Base-by-base conservation (phyloP, 108 stramenopile species). In the Phaeodactylum tricornutum region DNA sequence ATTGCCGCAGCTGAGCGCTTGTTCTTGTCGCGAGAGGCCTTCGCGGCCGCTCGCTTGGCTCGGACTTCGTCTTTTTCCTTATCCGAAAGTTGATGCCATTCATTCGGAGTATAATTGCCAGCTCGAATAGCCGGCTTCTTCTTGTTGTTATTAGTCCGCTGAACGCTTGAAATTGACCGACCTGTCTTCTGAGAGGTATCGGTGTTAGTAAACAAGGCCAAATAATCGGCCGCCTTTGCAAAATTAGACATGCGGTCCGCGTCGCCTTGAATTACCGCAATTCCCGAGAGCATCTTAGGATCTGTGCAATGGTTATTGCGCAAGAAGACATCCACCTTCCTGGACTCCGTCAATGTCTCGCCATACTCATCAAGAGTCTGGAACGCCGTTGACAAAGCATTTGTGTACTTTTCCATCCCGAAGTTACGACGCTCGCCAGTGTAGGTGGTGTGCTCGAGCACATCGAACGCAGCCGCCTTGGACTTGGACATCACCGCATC, bases 341-440 rank as follows among this genome's bases (percentile, higher is more conserved):
- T 43, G 5, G 17, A 16, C 43, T 56, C 55, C 31, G 28, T 9
- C 15, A 49, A 20, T 4, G 46, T 1, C 25, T 64, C 62, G 32
- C 55, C 54, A 42, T 15, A 14, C 2, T 42, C 47, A 15, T 40
- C 62, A 6, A 64, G 33, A 23, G 48, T 55, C 25, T 31, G 26
- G 44, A 43, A 57, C 15, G 54, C 53, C 11, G 22, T 8, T n/a
- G 29, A 20, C 3, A 43, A 32, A 14, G 40, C 37, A 5, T 14
- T 14, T 20, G 20, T 15, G 30, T 48, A 64, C 6, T 31, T 31
- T 6, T 64, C 62, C 21, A 49, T 56, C 12, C 55, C 43, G 24
- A 43, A 57, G 52, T 61, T 52, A 1, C 55, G 29, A 5, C 26
- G 38, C n/a, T n/a, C n/a, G 4, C 47, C 62, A 56, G 43, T 34